These are phyloP conservation scores for Pisolithus marmoratus DNA, from an alignment of 768 basidiomycete genomes.

Conservation along the genomic window DNA sequence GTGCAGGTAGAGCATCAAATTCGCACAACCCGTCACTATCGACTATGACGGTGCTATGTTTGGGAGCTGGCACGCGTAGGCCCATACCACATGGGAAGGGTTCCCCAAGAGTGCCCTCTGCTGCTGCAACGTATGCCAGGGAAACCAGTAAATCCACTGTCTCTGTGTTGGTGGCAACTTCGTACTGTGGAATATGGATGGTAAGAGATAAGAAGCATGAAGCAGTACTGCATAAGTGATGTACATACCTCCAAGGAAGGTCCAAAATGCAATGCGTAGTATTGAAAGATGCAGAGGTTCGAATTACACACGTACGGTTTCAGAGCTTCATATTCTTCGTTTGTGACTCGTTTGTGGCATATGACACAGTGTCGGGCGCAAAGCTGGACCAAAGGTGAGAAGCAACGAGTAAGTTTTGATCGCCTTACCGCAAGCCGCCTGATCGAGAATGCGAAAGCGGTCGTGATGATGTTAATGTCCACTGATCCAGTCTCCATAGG, in stretches of 20 bases:
- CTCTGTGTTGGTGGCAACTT: constrained; percentile 57
- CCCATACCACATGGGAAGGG: constrained; percentile 58
- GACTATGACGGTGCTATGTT: not conserved
- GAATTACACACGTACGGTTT: constrained; percentile 71
- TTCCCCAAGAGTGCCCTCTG: constrained; percentile 47
- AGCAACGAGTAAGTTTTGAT: not conserved
- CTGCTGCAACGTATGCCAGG: constrained; percentile 51
- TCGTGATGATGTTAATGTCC: constrained; percentile 53
- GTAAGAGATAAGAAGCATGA: not conserved
- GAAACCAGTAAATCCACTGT: constrained; percentile 68
- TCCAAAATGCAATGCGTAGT: constrained; percentile 58
- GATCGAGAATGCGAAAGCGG: constrained; percentile 60
- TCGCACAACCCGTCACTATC: constrained; percentile 40
- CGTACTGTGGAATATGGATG: constrained; percentile 43
- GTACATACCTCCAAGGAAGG: constrained; percentile 57
- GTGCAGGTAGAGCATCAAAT: constrained; percentile 41
- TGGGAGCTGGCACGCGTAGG: constrained; percentile 40
- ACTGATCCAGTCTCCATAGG: constrained; percentile 35
- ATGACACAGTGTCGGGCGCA: constrained; percentile 65
- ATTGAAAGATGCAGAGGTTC: constrained; percentile 64
- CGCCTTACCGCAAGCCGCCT: constrained; percentile 51
- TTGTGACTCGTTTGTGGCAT: constrained; percentile 54
- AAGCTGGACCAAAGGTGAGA: constrained; percentile 33
- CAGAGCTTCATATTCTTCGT: constrained; percentile 46
- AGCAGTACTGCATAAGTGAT: not conserved